Conservation (phyloP, 805 yeast species). For the Starmerella potacharoeniae region DNA sequence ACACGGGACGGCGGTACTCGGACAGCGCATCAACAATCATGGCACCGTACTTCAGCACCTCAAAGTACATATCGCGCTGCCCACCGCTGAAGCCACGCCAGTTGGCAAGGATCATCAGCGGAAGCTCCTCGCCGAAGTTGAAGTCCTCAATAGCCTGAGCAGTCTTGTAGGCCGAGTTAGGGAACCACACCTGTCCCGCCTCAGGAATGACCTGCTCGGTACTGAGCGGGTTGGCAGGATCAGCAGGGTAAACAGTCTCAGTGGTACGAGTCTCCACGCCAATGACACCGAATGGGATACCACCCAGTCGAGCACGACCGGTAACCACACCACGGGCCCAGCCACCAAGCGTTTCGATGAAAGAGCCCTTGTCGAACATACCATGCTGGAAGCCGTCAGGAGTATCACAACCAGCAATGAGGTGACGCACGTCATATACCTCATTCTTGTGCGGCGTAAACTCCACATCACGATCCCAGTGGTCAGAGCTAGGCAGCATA, state of each 20-base stretch:
- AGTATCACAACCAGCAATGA: slow-evolving; percentile 74
- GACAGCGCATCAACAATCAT: slow-evolving; percentile 94
- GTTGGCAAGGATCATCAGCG: slow-evolving; percentile 93
- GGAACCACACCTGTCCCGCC: slow-evolving; percentile 99
- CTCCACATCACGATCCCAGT: slow-evolving; percentile 90
- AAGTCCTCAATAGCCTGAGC: slow-evolving; percentile 97
- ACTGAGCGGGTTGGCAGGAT: slow-evolving; percentile 95
- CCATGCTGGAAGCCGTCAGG: slow-evolving; percentile 74
- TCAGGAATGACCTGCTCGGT: slow-evolving; percentile 80
- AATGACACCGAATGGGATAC: slow-evolving; percentile 96
- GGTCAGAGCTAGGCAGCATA: slow-evolving; percentile 52
- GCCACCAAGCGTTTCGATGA: slow-evolving; percentile 92
- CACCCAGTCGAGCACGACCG: slow-evolving; percentile 97
- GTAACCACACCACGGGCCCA: slow-evolving; percentile 99
- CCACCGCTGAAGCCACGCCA: slow-evolving; percentile 99
- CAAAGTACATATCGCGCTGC: slow-evolving; percentile 98
- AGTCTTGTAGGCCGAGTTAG: slow-evolving; percentile 97
- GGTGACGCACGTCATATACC: slow-evolving; percentile 85
- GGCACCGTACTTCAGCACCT: slow-evolving; percentile 93
- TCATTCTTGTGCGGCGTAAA: slow-evolving; percentile 61
- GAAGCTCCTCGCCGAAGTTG: slow-evolving; percentile 96
- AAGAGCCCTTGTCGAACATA: slow-evolving; percentile 81
- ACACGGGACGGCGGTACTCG: slow-evolving; percentile 90
- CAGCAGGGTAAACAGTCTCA: slow-evolving; percentile 90
- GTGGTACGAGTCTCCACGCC: slow-evolving; percentile 88